Evolutionary conservation across 2,329 filamentous ascomycete species (phyloP), one percentile per base, ranked within the genome.

Genomic region (Cryphonectria carpinicola): DNA sequence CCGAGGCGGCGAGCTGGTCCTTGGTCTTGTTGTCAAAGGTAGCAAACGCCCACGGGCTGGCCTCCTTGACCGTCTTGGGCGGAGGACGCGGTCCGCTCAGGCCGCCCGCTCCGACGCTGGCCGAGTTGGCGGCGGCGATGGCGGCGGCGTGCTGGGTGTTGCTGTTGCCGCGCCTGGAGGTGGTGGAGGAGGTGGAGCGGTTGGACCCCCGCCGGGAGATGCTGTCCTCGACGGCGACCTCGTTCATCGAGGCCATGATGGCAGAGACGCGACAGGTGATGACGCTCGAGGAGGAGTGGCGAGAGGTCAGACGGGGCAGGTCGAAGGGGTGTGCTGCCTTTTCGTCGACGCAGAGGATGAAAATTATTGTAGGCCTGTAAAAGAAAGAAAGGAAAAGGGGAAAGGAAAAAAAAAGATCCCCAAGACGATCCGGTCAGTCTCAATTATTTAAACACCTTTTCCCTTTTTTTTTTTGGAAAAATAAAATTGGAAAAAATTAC

Each of bases 271-370:
- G 69, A 49, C 71, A 73, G 58, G 69, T 73, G 5, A 73, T 25
- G 25, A 67, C 65, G 65, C 67, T 71, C 2, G 68, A 62, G 28
- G 71, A 49, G 13, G 65, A 56, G 14, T n/a, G 56, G 41, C 28
- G 37, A 10, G 62, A 25, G 62, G 71, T 71, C 58, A 75, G 71
- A 64, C 72, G 75, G 28, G 75, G 75, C 1, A 76, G 68, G n/a
- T 76, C 73, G 41, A 76, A 76, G 13, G 75, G 75, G 10, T 73
- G 73, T 1, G 73, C 43, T 37, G 73, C 73, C 49, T 74, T 73
- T 43, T 76, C 75, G 39, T 74, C 70, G n/a, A 73, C 61, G 25
- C 75, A 73, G 41, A 74, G 69, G 49, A 76, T 68, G 58, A 75
- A 68, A 37, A 67, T 69, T 39, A 75, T 71, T 39, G 70, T 52